Evolutionary conservation across 805 yeast species (phyloP), one percentile per base, ranked within the genome.

Genomic region (Candida tallmaniae): DNA sequence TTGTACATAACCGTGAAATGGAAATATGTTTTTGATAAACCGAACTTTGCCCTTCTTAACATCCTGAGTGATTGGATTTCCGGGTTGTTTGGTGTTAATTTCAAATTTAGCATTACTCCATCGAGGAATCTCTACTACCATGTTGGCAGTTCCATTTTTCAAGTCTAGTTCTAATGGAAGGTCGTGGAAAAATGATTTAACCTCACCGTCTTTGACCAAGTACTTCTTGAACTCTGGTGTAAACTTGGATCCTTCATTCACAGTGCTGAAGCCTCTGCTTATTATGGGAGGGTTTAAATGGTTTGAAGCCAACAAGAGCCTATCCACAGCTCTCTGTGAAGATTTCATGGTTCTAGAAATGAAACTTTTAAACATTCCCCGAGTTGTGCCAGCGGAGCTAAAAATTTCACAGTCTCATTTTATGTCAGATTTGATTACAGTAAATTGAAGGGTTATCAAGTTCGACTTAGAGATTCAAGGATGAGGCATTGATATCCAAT

Each of bases 91-190:
- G 41, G 73, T 78, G 38, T 74, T 69, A 44, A 85, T 80, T 58
- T 86, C 96, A 54, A 85, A 78, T 56, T 86, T 86, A 15, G 83
- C 95, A 55, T 85, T 83, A 29, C 82, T 62, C 88, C 90, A 83
- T 38, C 89, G 66, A 31, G 73, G 72, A 13, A 67, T 63, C 37
- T 67, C 73, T 13, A 64, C 66, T 22, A 67, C 57, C 68, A 66
- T 68, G 53, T 54, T 65, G 15, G 77, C 79, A 12, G 66, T 63
- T 7, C 41, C 49, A 10, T 50, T 49, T 1, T 49, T 47, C n/a
- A 45, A 40, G 41, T 78, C 61, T 6, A 79, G 53, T 8, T 60
- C 64, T 7, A 83, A 46, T 2, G 89, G 87, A 3, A 82, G 60
- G 51, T 83, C 94, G 51, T 83, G 94, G 61, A 83, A 80, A 51